A percentile compares a stretch with the other conserved stretches of the same genome.
Conservation (phyloP, 768 basidiomycete species). For the Boletus fagicola region DNA sequence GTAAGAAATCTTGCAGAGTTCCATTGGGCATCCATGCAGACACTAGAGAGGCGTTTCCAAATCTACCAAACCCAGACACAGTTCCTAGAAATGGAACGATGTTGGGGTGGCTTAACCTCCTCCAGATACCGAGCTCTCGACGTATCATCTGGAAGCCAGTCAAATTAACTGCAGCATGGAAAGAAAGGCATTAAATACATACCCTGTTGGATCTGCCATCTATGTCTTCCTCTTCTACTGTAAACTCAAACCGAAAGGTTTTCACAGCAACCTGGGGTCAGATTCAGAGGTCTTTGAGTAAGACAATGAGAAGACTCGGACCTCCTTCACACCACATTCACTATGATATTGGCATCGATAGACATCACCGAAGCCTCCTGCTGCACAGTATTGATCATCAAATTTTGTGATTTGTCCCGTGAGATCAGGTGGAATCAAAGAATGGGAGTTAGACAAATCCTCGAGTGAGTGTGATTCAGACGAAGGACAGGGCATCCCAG, state of each 20-base stretch:
- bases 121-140: constrained; percentile 16
- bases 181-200: background rate
- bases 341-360: constrained; percentile 1
- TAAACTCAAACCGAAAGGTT: constrained; percentile 11
- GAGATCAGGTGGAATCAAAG: constrained; percentile 1
- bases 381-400: constrained; percentile 2
- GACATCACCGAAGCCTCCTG: constrained; percentile 5
- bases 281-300: background rate
- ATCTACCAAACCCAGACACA: constrained; percentile 4
- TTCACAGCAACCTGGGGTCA: constrained; percentile 9
- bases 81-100: constrained; percentile 16
- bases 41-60: constrained; percentile 6
- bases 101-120: constrained; percentile 6
- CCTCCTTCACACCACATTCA: background rate
- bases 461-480: background rate
- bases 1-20: constrained; percentile 8
- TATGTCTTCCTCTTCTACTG: background rate
- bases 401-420: background rate
- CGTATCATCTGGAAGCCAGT: constrained; percentile 10
- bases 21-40: constrained; percentile 14
- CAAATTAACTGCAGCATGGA: background rate
- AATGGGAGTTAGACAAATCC: background rate
- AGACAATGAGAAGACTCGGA: background rate
- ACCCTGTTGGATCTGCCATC: constrained; percentile 4
- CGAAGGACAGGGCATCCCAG: background rate